Evolutionary conservation across 139 green algal species (phyloP), one percentile per base, ranked within the genome.

Genomic region (Edaphochlamys debaryana): DNA sequence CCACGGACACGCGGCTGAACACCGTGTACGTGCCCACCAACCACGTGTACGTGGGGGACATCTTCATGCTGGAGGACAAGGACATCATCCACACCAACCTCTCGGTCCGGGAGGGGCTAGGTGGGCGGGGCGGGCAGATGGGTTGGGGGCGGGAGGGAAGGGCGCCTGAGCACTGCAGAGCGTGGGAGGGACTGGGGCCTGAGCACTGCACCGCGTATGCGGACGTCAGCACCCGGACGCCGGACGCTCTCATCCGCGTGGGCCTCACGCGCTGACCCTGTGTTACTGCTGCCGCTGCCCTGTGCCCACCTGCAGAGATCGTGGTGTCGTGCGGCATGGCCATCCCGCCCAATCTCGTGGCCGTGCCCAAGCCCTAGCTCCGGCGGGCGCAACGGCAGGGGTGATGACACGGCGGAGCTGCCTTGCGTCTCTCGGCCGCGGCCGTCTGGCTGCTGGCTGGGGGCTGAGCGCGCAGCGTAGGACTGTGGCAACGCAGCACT

Each of bases 11-110:
- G 30, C 62, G 69, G 48, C 50, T 87, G 34, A 62, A 67, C 45
- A 80, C 70, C 8, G 95, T 98, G 6, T 98, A 97, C 84, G 89
- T 98, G 20, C 96, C 96, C 27, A 99, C 96, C 48, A 99, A 99
- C 82, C 96, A 99, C 72, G 91, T 98, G 0, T 93, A 95, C 76
- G 92, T 97, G 27, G 96, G 96, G 0, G 96, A 99, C 89, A 92
- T 98, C 30, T 98, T 97, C 77, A 81, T 99, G 54, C 74, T 99
- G 4, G 79, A 89, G 40, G 90, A 92, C 19, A 87, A 93, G 36
- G 96, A 99, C 79, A 94, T 98, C 82, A 96, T 98, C 41, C 91
- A 93, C 40, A 95, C 94, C 42, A 97, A 97, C 78, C 86, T 99
- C 13, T 94, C 91, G 4, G 96, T 98, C 37, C 81, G 95, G 0